A percentile compares a stretch with the other conserved stretches of the same genome.
phyloP scores from a whole-genome alignment of 2,329 filamentous ascomycete genomes.

The Periconia sp. region DNA sequence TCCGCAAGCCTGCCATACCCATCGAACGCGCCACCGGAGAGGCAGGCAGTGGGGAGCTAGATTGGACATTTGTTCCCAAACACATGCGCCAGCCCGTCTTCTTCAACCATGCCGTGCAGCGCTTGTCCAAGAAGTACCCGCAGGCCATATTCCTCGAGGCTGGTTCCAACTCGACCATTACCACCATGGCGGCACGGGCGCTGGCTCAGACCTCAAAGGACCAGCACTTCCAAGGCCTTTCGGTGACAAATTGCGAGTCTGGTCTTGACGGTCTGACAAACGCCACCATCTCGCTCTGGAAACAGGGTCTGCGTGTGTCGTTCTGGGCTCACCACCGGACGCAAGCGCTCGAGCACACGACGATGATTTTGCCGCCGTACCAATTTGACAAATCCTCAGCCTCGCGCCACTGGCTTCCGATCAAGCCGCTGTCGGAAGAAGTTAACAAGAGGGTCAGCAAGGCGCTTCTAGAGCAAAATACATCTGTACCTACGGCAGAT shows the following conservation, averaged over 20 bases:
- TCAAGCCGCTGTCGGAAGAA: not conserved
- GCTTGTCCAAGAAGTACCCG: slow-evolving; percentile 40
- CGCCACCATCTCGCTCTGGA: slow-evolving; percentile 48
- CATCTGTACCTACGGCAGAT: too few species aligned
- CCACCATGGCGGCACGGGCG: slow-evolving; percentile 35
- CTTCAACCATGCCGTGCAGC: slow-evolving; percentile 51
- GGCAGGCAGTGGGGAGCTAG: not conserved
- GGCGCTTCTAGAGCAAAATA: too few species aligned
- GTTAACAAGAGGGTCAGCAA: too few species aligned
- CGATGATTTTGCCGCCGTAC: slow-evolving; percentile 41
- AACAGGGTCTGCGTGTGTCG: slow-evolving; percentile 37
- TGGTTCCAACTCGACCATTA: slow-evolving; percentile 28
- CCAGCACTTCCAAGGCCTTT: slow-evolving; percentile 14
- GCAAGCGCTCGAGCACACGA: slow-evolving; percentile 36
- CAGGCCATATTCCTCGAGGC: slow-evolving; percentile 28
- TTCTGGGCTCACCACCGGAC: slow-evolving; percentile 49
- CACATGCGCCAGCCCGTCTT: slow-evolving; percentile 55
- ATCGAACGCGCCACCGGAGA: slow-evolving; percentile 26
- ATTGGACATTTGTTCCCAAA: slow-evolving; percentile 14
- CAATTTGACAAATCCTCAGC: slow-evolving; percentile 29
- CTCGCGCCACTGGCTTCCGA: slow-evolving; percentile 24
- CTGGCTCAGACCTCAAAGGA: slow-evolving; percentile 12
- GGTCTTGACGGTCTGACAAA: slow-evolving; percentile 25
- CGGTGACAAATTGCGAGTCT: slow-evolving; percentile 1
- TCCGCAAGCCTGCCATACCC: slow-evolving; percentile 37